Percentiles rank a stretch among this genome's conserved stretches.
Evolutionary conservation across 2,329 filamentous ascomycete genomes (phyloP).

Genomic region (Ceratocystis lukuohia): DNA sequence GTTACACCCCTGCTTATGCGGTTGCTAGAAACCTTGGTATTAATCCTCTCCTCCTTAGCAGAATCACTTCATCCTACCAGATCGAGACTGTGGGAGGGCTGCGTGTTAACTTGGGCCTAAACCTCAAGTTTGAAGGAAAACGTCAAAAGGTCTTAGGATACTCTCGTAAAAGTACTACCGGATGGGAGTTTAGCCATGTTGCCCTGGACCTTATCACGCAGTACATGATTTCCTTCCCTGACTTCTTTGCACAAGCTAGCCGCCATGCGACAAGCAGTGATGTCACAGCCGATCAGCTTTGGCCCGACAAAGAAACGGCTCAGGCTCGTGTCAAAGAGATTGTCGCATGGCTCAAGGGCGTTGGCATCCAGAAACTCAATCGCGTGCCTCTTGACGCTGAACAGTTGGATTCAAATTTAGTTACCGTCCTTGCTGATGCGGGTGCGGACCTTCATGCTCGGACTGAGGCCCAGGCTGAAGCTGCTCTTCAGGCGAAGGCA

Average conservation of each 20-base stretch:
- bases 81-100: constrained; percentile 65
- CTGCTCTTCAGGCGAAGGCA: neutral
- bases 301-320: constrained; percentile 56
- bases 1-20: constrained; percentile 77
- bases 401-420: constrained; percentile 84
- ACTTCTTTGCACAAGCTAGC: constrained; percentile 85
- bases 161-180: constrained; percentile 68
- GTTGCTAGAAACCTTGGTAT: constrained; percentile 71
- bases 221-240: constrained; percentile 89
- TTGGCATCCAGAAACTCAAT: constrained; percentile 86
- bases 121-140: constrained; percentile 91
- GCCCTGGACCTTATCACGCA: constrained; percentile 67
- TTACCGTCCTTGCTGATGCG: constrained; percentile 63
- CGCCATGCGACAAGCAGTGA: constrained; percentile 74
- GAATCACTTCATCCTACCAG: constrained; percentile 88
- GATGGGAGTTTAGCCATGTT: constrained; percentile 90
- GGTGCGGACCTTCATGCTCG: constrained; percentile 40
- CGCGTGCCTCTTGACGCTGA: constrained; percentile 92
- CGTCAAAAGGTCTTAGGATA: constrained; percentile 95
- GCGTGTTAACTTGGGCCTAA: constrained; percentile 80
- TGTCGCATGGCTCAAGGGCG: constrained; percentile 77
- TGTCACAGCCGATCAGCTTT: constrained; percentile 75
- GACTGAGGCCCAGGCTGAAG: neutral
- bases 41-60: constrained; percentile 79
- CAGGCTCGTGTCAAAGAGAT: constrained; percentile 83